These are phyloP conservation scores for Glaciozyma antarctica DNA, from an alignment of 768 basidiomycete genomes.

Conservation along the genomic window DNA sequence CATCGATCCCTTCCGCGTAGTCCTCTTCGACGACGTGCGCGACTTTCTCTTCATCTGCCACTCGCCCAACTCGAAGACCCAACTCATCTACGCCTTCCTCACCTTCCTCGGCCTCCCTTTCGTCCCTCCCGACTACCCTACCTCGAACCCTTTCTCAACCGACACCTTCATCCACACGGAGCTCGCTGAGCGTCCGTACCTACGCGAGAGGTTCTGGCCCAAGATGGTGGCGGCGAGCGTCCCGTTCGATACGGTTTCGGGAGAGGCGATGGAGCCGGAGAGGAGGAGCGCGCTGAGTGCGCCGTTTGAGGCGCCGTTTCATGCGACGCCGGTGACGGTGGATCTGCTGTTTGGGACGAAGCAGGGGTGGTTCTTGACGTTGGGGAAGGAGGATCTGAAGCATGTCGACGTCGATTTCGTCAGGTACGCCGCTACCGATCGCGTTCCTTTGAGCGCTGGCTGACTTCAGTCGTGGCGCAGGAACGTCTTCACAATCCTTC, in stretches of 20 bases:
- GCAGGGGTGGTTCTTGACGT: constrained; percentile 33
- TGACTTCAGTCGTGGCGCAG: constrained; percentile 9
- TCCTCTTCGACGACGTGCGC: constrained; percentile 41
- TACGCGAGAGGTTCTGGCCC: constrained; percentile 31
- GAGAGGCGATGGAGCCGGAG: constrained; percentile 40
- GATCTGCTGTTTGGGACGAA: constrained; percentile 31
- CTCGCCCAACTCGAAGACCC: constrained; percentile 35
- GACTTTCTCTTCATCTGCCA: constrained; percentile 40
- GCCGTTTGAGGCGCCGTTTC: constrained; percentile 37
- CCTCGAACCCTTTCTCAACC: constrained; percentile 36
- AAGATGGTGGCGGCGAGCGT: background rate
- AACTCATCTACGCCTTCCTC: constrained; percentile 41
- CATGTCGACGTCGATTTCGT: constrained; percentile 29
- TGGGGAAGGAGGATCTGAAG: constrained; percentile 27
- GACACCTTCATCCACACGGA: constrained; percentile 39
- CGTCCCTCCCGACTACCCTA: constrained; percentile 38
- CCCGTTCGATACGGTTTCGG: constrained; percentile 36
- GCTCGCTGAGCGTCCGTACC: constrained; percentile 14
- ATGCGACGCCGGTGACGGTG: constrained; percentile 32
- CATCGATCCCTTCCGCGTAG: constrained; percentile 40
- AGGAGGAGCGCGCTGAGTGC: constrained; percentile 18
- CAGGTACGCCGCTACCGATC: constrained; percentile 19
- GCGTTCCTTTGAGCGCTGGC: background rate
- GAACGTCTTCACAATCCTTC: constrained; percentile 32
- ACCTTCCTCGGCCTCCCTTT: constrained; percentile 41